Conservation (phyloP, 2,329 filamentous ascomycete species). For the Fusarium concolor region DNA sequence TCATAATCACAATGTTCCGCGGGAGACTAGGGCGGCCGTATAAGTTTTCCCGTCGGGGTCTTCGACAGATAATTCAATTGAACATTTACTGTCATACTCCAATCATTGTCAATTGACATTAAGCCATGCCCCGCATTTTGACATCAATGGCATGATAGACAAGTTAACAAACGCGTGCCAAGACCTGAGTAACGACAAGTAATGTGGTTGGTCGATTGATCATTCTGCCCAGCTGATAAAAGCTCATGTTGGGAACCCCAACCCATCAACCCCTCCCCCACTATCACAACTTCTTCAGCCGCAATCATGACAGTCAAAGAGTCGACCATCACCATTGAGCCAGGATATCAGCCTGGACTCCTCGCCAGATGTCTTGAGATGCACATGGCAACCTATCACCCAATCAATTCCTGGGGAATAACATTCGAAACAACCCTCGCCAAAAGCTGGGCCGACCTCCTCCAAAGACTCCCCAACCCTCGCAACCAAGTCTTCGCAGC, state of each 20-base stretch:
- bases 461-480: constrained; percentile 26
- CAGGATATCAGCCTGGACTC: constrained; percentile 32
- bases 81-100: no score
- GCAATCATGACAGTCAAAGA: neutral
- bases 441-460: constrained; percentile 28
- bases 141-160: neutral
- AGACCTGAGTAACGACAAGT: neutral
- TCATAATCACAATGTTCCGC: no score
- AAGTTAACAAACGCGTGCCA: constrained; percentile 1
- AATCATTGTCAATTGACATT: neutral
- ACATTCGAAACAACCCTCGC: constrained; percentile 27
- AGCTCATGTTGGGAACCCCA: no score
- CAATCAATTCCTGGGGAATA: constrained; percentile 20
- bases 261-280: neutral
- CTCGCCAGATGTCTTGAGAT: constrained; percentile 31
- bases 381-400: constrained; percentile 33
- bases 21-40: no score
- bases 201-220: neutral
- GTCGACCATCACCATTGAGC: constrained; percentile 1
- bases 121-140: neutral
- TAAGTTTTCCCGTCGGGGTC: no score
- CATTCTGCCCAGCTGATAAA: neutral
- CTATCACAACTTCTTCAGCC: neutral
- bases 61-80: no score
- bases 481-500: constrained; percentile 30